Evolutionary conservation across 169 alveolate genomes (phyloP), one percentile per base, ranked within the genome.

Genomic region (Fabrea salina): DNA sequence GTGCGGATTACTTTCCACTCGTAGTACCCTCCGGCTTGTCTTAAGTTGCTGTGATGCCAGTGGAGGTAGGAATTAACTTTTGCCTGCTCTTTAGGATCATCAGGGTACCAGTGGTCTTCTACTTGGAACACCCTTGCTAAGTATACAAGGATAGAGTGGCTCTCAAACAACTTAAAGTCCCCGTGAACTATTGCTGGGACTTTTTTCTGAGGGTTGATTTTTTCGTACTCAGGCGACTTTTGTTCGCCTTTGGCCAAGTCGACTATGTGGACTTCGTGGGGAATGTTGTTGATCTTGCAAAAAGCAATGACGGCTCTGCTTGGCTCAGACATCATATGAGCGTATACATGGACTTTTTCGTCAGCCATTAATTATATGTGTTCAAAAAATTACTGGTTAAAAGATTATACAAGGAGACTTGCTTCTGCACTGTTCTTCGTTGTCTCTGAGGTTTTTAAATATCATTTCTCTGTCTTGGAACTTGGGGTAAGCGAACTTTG

Each of bases 151-250:
- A 82, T 82, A 4, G 87, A 35, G 37, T 66, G 79, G 53, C 83
- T 74, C 39, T 84, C 85, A 56, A 53, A 58, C 13, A 79, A 66
- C 37, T 22, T 19, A 56, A 67, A 44, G 27, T 56, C 77, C 27
- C 49, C 61, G 37, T 82, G 84, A 11, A 44, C 22, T 22, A 71
- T 64, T 30, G 80, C 87, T 57, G 82, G 85, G 41, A 83, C 85
- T 82, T 61, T 44, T 32, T 37, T 41, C 27, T 37, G 37, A 19
- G 72, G 80, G 32, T 50, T 59, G n/a, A 77, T 68, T 41, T 54
- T 39, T 27, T 32, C 27, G 56, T 33, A 75, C 37, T 64, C 79
- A 30, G 27, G 40, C 1, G 72, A 59, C 11, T 53, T 22, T 11
- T 79, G 27, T 37, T 59, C 66, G 27, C 86, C 88, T 43, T 77